Percentiles rank a stretch among this genome's conserved stretches.
Conservation (phyloP, 352 stramenopile species). For the Saprolegnia diclina region DNA sequence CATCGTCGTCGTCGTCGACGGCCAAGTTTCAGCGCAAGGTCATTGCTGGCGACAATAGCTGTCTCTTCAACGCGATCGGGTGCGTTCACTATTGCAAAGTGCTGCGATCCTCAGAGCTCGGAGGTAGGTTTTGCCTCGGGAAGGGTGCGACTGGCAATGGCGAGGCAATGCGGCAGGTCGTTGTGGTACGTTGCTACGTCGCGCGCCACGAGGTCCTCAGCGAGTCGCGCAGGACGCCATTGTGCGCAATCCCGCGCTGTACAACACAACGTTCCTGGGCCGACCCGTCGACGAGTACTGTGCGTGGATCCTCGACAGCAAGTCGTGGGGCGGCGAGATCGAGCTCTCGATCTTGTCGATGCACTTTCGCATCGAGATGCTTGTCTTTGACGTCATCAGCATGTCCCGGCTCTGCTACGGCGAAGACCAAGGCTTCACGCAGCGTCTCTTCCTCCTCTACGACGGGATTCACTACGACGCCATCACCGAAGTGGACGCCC, state of each 20-base stretch:
- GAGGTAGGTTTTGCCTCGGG: slow-evolving; percentile 37
- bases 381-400: slow-evolving; percentile 81
- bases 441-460: slow-evolving; percentile 82
- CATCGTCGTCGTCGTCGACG: slow-evolving; percentile 30
- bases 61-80: slow-evolving; percentile 81
- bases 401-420: slow-evolving; percentile 80
- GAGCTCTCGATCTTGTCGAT: slow-evolving; percentile 78
- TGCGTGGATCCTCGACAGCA: slow-evolving; percentile 74
- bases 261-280: slow-evolving; percentile 75
- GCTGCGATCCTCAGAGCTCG: not conserved
- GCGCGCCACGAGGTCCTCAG: no score
- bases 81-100: slow-evolving; percentile 28
- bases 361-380: slow-evolving; percentile 73
- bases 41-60: slow-evolving; percentile 81
- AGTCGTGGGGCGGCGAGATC: slow-evolving; percentile 83
- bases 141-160: slow-evolving; percentile 58
- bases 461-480: slow-evolving; percentile 84
- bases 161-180: slow-evolving; percentile 55
- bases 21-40: slow-evolving; percentile 62
- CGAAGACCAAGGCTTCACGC: slow-evolving; percentile 72
- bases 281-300: slow-evolving; percentile 75
- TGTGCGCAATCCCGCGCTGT: slow-evolving; percentile 45
- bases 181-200: slow-evolving; percentile 34
- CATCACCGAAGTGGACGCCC: slow-evolving; percentile 46
- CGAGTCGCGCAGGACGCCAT: slow-evolving; percentile 52